Conservation (phyloP, 257 asterid species). For the Penstemon davidsonii region DNA sequence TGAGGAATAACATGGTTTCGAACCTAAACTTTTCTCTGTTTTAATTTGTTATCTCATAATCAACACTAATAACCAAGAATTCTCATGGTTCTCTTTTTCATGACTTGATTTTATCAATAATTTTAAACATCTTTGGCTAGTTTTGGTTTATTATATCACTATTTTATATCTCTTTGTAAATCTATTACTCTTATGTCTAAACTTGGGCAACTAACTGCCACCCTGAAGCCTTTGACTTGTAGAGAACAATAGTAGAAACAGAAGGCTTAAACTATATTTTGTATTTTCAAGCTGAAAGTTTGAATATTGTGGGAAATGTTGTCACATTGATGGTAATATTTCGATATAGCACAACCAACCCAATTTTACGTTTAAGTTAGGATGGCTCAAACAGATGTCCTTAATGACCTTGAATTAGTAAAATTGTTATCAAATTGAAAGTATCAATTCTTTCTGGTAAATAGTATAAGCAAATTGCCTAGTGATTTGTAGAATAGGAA, state of each 20-base stretch:
- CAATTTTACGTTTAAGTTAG: conserved; percentile 2
- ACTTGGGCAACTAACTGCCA: background rate
- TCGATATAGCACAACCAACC: background rate
- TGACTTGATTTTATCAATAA: conserved; percentile 1
- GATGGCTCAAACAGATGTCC: background rate
- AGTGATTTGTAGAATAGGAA: too few relatives aligned
- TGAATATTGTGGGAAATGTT: background rate
- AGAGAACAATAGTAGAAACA: too few relatives aligned
- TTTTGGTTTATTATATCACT: background rate
- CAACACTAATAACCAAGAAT: too few relatives aligned
- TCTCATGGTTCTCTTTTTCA: background rate
- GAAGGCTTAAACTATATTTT: too few relatives aligned
- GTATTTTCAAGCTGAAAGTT: background rate
- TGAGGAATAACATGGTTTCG: too few relatives aligned
- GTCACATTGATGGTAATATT: background rate
- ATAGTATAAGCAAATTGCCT: too few relatives aligned
- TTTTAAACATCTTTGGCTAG: too few relatives aligned
- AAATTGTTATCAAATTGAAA: background rate
- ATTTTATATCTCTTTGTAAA: background rate
- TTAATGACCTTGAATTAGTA: background rate
- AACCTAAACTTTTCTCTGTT: too few relatives aligned
- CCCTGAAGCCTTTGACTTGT: too few relatives aligned
- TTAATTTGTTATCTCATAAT: too few relatives aligned
- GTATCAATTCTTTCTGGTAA: too few relatives aligned
- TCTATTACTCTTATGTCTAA: background rate